Base-by-base conservation (phyloP, 176 grass and related monocot species). In the Zoysia japonica region DNA sequence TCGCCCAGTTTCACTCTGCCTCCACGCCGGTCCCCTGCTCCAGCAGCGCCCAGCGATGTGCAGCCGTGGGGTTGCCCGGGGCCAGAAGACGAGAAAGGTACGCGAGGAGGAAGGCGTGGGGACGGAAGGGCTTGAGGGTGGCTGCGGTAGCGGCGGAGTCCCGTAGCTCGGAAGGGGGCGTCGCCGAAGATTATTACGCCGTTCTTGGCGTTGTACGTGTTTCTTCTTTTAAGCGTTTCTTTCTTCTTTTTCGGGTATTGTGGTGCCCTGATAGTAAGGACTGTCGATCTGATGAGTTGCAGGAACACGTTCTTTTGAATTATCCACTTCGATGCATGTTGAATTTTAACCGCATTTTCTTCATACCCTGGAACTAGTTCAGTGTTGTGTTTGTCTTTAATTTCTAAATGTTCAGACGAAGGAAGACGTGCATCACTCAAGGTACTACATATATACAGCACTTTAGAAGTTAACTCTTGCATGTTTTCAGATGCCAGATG, bases 161-260 rank as follows among this genome's bases (percentile, higher is more conserved):
- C 42, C 79, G 70, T 48, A 79, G 72, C 56, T 57, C 69, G 13
- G 70, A 84, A 14, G 78, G 81, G 28, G 85, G 85, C 48, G 79
- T 89, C 61, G 94, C 91, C 2, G 94, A 97, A 78, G 94, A 97
- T 66, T 97, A 90, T 74, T 97, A 97, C 75, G 53, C 94, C 20
- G 87, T 97, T 54, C 91, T 97, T 82, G 94, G 94, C 13, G 78
- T 97, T 68, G 94, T 97, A 81, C 50, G 83, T 82, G 8, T 9
- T 47, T 87, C 42, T n/a, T 55, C 28, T 49, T 39, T 11, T 38
- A 13, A 70, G 8, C 55, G 42, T 59, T 77, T 12, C 19, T 43
- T 64, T 65, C 28, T 53, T 39, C 9, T 8, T 35, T 61, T 61
- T 11, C 3, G 59, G 59, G 1, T 11, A 7, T 37, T 5, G 48